These are phyloP conservation scores for Saccharomycodes ludwigii DNA, from an alignment of 805 yeast genomes.

Conservation along the genomic window DNA sequence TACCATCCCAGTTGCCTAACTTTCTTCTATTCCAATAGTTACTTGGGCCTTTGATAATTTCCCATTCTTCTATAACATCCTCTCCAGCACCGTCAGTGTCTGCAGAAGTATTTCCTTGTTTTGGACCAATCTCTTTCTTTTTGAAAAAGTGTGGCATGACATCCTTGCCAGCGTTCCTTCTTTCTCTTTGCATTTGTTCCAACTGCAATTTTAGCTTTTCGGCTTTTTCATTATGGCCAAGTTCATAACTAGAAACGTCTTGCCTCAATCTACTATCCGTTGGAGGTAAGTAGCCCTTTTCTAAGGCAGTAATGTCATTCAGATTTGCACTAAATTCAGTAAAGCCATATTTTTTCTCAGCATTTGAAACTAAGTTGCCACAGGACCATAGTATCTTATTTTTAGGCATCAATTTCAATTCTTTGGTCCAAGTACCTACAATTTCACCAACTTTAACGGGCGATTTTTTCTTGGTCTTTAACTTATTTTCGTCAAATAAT, in stretches of 20 bases:
- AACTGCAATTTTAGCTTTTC: conserved; percentile 54
- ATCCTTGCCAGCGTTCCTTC: conserved; percentile 50
- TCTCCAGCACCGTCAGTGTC: too few species aligned
- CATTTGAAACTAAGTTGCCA: conserved; percentile 48
- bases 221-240: conserved; percentile 58
- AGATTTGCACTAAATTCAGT: conserved; percentile 71
- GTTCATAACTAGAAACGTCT: conserved; percentile 63
- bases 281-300: conserved; percentile 53
- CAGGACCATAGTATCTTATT: conserved; percentile 52
- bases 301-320: conserved; percentile 68
- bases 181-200: conserved; percentile 70
- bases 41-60: conserved; percentile 39
- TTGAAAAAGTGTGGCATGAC: conserved; percentile 51
- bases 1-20: conserved; percentile 45
- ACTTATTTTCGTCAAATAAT: conserved; percentile 12
- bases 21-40: conserved; percentile 76
- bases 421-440: conserved; percentile 78
- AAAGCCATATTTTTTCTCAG: conserved; percentile 68
- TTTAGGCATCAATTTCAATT: conserved; percentile 29
- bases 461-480: background rate
- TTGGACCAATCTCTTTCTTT: too few species aligned
- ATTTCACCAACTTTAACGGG: conserved; percentile 7
- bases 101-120: too few species aligned
- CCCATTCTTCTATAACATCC: too few species aligned
- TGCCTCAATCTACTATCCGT: conserved; percentile 89